Evolutionary conservation across 331 rosid species (phyloP), one percentile per base, ranked within the genome.

Genomic region (Rosa hybrid): DNA sequence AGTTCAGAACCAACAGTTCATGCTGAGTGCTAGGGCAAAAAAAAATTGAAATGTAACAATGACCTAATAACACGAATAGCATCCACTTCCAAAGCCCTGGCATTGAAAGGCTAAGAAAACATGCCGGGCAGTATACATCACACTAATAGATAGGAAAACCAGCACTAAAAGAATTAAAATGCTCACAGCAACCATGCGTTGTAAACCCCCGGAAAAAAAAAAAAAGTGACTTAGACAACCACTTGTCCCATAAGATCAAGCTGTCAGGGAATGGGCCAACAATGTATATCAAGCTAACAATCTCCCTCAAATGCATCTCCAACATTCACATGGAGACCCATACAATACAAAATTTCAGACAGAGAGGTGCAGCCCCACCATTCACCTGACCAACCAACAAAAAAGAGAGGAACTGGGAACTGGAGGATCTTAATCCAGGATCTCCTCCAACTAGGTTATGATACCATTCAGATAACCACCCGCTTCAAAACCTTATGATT

Each of bases 1-100:
- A 39, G 70, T 67, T 63, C 20, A 67, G 16, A 39, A 71, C 53
- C 74, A 46, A n/a, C 38, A 18, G 53, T 74, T 62, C 67, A 54
- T 74, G 34, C 54, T 20, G 20, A 18, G 42, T 3, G 45, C 65
- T 51, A 68, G 57, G 30, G 30, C 30, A 68, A 18, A 63, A 71
- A 9, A 20, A 1, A 20, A 30, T 30, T 46, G 45, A 53, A 62
- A 62, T 76, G 48, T 8, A 76, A 10, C 46, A 59, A 76, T 23
- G 70, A 14, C 17, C 54, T 5, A 76, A 57, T 13, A 75, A 76
- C 34, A 62, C 4, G 49, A 76, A 18, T 11, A 62, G 1, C 30
- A 30, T 4, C 44, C 59, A 76, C 8, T 45, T 27, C 18, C 4
- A 3, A 62, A 76, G 39, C 30, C 1, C 23, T 41, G 41, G 53